A percentile compares a stretch with the other conserved stretches of the same genome.
These are phyloP conservation scores for Phialemoniopsis sp. DNA, from an alignment of 2,329 filamentous ascomycete genomes.

Conservation along the genomic window DNA sequence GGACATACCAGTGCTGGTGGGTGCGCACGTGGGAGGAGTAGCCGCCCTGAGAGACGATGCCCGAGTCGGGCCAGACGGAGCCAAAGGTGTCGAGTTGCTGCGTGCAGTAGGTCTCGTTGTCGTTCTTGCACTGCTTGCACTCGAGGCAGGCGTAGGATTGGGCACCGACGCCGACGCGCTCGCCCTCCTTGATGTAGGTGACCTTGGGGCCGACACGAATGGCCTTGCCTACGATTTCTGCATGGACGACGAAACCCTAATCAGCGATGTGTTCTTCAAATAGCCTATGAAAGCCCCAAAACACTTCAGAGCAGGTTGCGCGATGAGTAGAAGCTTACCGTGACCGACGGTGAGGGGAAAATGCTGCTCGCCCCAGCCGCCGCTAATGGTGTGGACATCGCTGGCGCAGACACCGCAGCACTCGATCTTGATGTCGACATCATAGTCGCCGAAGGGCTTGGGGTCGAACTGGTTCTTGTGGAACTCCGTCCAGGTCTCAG, in stretches of 20 bases:
- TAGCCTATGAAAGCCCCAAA: not conserved
- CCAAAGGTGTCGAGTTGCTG: slow-evolving; percentile 58
- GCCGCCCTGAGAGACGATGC: slow-evolving; percentile 56
- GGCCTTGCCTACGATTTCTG: slow-evolving; percentile 67
- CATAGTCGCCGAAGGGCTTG: slow-evolving; percentile 82
- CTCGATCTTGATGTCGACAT: slow-evolving; percentile 84
- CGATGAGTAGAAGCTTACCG: slow-evolving; percentile 39
- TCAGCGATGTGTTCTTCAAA: no score
- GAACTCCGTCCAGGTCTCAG: slow-evolving; percentile 28
- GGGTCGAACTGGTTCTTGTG: slow-evolving; percentile 74
- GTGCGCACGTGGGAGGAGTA: slow-evolving; percentile 30
- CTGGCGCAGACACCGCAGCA: slow-evolving; percentile 74
- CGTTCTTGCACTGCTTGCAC: slow-evolving; percentile 61
- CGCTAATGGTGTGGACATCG: slow-evolving; percentile 67
- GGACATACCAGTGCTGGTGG: slow-evolving; percentile 67
- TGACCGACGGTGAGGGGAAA: slow-evolving; percentile 66
- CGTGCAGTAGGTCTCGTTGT: slow-evolving; percentile 67
- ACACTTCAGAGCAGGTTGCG: no score
- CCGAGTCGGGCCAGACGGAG: slow-evolving; percentile 42
- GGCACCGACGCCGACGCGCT: slow-evolving; percentile 66
- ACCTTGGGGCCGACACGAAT: slow-evolving; percentile 64
- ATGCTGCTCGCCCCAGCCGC: slow-evolving; percentile 61
- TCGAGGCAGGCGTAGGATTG: slow-evolving; percentile 62
- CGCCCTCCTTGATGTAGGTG: slow-evolving; percentile 52
- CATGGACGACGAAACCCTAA: not conserved